phyloP scores from a whole-genome alignment of 2,329 filamentous ascomycete species.

The Fusarium paranaense region DNA sequence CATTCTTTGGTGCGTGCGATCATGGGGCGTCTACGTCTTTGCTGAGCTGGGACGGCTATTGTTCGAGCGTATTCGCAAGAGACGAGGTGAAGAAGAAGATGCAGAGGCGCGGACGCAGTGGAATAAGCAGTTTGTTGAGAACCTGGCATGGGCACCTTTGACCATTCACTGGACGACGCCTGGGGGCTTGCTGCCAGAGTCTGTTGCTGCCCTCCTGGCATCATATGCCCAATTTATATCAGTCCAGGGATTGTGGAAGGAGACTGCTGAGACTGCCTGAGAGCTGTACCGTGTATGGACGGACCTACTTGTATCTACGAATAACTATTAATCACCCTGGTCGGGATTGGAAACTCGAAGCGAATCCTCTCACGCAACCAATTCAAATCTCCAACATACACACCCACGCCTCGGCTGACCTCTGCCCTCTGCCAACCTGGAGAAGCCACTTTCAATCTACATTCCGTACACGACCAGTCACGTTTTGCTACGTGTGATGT shows the following conservation, averaged over 20 bases:
- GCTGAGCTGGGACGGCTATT: slow-evolving; percentile 18
- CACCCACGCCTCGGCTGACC: background rate
- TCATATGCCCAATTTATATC: slow-evolving; percentile 30
- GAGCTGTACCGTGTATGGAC: background rate
- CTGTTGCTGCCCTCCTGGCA: slow-evolving; percentile 12
- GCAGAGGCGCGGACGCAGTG: background rate
- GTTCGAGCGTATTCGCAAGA: slow-evolving; percentile 1
- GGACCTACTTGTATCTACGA: background rate
- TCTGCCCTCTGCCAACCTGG: background rate
- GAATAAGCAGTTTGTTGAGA: slow-evolving; percentile 15
- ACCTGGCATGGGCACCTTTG: slow-evolving; percentile 19
- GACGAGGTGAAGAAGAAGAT: background rate
- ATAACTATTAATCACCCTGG: background rate
- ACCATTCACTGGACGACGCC: slow-evolving; percentile 25
- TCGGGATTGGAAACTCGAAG: background rate
- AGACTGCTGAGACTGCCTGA: background rate
- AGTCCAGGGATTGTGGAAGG: slow-evolving; percentile 20
- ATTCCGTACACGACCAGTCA: background rate
- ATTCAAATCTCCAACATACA: background rate
- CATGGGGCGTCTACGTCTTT: slow-evolving; percentile 20
- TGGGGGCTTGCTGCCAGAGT: slow-evolving; percentile 17
- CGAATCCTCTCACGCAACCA: background rate
- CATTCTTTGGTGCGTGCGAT: slow-evolving; percentile 16
- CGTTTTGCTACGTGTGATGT: background rate
- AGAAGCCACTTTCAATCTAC: background rate